These are phyloP conservation scores for Mycena kentingensis DNA, from an alignment of 768 basidiomycete species.

Conservation along the genomic window DNA sequence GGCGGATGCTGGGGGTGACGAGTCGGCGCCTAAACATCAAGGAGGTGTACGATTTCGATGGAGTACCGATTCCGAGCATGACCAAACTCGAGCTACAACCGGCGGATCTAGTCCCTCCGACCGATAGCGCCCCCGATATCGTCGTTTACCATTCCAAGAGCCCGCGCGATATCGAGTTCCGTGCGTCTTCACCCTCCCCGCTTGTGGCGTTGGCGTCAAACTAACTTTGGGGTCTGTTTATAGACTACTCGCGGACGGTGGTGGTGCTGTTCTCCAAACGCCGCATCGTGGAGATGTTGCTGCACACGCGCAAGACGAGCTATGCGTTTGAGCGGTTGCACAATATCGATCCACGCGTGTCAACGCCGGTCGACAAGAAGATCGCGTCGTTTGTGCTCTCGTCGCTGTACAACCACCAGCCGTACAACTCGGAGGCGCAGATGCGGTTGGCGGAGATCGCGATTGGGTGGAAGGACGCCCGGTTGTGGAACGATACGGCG, in stretches of 20 bases:
- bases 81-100: conserved; percentile 19
- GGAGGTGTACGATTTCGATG: conserved; percentile 23
- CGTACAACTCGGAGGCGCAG: conserved; percentile 21
- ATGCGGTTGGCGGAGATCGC: conserved; percentile 18
- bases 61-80: conserved; percentile 11
- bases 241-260: conserved; percentile 19
- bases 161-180: conserved; percentile 23
- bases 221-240: background rate
- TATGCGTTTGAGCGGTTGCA: conserved; percentile 19
- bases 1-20: conserved; percentile 19
- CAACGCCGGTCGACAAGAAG: conserved; percentile 18
- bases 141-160: conserved; percentile 21
- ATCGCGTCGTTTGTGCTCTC: conserved; percentile 17
- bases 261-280: conserved; percentile 16
- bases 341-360: conserved; percentile 9
- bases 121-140: conserved; percentile 21
- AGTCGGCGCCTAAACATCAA: conserved; percentile 21
- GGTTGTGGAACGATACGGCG: conserved; percentile 20
- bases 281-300: conserved; percentile 15
- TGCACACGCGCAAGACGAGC: conserved; percentile 18
- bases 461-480: conserved; percentile 18
- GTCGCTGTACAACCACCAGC: conserved; percentile 21
- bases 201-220: too few relatives aligned
- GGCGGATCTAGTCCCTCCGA: conserved; percentile 7
- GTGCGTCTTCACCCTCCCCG: conserved; percentile 4